These are phyloP conservation scores for Polychytrium aggregatum DNA, from an alignment of 192 early-diverging fungal genomes.

Conservation along the genomic window DNA sequence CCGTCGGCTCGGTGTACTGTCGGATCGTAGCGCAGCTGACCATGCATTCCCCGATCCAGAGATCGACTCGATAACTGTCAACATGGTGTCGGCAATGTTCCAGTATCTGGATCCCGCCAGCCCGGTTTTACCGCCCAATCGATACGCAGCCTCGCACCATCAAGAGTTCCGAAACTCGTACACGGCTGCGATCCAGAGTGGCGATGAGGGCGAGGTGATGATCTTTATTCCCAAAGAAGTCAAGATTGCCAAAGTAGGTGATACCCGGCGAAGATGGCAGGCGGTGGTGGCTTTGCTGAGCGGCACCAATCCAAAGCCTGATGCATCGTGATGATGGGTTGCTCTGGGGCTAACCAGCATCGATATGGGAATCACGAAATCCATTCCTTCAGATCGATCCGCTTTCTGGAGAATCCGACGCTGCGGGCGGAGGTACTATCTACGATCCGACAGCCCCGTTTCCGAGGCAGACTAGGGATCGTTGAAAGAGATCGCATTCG, in stretches of 20 bases:
- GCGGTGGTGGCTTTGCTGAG: background rate
- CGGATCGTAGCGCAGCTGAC: background rate
- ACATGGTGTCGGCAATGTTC: conserved; percentile 9
- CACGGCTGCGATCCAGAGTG: conserved; percentile 11
- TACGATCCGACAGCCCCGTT: too few relatives aligned
- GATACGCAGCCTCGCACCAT: conserved; percentile 13
- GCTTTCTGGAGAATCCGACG: too few relatives aligned
- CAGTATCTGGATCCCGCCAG: conserved; percentile 11
- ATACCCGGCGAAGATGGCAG: too few relatives aligned
- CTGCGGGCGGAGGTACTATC: too few relatives aligned
- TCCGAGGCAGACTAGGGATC: too few relatives aligned
- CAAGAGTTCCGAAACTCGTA: conserved; percentile 15
- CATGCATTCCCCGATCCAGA: conserved; percentile 3
- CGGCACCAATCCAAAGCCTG: background rate
- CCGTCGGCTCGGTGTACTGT: background rate
- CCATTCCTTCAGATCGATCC: too few relatives aligned
- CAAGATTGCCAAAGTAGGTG: background rate
- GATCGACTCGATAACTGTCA: conserved; percentile 10
- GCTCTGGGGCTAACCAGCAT: background rate
- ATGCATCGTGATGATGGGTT: too few relatives aligned
- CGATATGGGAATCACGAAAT: background rate
- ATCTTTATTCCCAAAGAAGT: conserved; percentile 17
- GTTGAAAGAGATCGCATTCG: too few relatives aligned
- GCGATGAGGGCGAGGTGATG: conserved; percentile 29
- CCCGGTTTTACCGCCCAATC: conserved; percentile 1